Base-by-base conservation (phyloP, 257 asterid species). In the Primulina tabacum region DNA sequence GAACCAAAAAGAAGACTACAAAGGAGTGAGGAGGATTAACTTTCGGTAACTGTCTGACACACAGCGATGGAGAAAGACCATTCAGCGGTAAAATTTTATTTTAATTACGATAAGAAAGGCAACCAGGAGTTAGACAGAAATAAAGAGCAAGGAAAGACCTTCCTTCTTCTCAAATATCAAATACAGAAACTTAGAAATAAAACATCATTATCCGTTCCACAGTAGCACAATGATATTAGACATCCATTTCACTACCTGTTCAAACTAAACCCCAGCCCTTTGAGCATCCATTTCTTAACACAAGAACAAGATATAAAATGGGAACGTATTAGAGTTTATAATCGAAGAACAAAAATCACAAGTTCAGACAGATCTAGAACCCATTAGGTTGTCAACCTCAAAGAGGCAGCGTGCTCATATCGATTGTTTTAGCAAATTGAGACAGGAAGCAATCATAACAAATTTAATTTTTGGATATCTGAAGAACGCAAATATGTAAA, bases 221-320 rank as follows among this genome's bases (percentile, higher is more conserved):
- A 68, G 57, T 24, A 68, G 33, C 14, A 72, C 68, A 57, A 29
- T 8, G 52, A 34, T 69, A 62, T 20, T 37, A 34, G 24, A 63
- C 57, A 35, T 50, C 65, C 38, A 57, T 50, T 32, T 71, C 26
- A 47, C 16, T 40, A 73, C 26, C 18, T 56, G 64, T 32, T 37
- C 55, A 73, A 69, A 52, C 52, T 67, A 64, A 75, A 68, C 55
- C 21, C 55, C 10, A 58, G 61, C 56, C 58, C 64, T 43, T 43
- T 62, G 24, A 47, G 71, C 61, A 55, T 67, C 77, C 52, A 70
- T 68, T 32, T 67, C 60, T 70, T 20, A 64, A 64, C 67, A 50
- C 16, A 70, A 63, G 64, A 21, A 68, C 57, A 38, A 63, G 29
- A 65, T 57, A 0, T 60, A 63, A 77, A 67, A 40, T 61, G 33